A percentile compares a stretch with the other conserved stretches of the same genome.
These are phyloP conservation scores for Solanum pimpinellifolium DNA, from an alignment of 257 asterid species.

Conservation along the genomic window DNA sequence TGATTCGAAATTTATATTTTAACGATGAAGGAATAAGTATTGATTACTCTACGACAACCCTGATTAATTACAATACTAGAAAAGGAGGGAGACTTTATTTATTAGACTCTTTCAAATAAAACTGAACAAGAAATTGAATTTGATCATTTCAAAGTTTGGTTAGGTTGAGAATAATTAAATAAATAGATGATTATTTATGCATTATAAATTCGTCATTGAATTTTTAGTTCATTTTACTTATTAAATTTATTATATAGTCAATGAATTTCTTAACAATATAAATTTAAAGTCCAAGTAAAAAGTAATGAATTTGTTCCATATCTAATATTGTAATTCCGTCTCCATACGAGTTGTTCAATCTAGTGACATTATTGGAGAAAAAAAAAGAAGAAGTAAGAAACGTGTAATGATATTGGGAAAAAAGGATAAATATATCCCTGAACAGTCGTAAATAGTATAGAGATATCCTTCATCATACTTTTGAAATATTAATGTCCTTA, in stretches of 20 bases:
- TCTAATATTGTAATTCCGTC: background rate
- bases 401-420: background rate
- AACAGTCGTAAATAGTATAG: rapidly evolving
- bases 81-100: background rate
- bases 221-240: background rate
- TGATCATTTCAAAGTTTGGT: background rate
- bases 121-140: background rate
- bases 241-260: background rate
- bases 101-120: background rate
- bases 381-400: background rate
- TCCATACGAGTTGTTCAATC: background rate
- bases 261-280: background rate
- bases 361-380: too few relatives aligned
- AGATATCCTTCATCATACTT: too few relatives aligned
- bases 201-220: background rate
- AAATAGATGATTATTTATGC: background rate
- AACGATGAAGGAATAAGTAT: background rate
- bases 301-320: rapidly evolving
- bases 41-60: background rate
- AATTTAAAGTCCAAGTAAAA: background rate
- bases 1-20: background rate
- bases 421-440: too few relatives aligned
- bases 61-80: background rate
- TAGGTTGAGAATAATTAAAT: background rate
- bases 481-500: rapidly evolving